Evolutionary conservation across 78 protist species (phyloP).

Genomic region (Speleostelium caveatum): DNA sequence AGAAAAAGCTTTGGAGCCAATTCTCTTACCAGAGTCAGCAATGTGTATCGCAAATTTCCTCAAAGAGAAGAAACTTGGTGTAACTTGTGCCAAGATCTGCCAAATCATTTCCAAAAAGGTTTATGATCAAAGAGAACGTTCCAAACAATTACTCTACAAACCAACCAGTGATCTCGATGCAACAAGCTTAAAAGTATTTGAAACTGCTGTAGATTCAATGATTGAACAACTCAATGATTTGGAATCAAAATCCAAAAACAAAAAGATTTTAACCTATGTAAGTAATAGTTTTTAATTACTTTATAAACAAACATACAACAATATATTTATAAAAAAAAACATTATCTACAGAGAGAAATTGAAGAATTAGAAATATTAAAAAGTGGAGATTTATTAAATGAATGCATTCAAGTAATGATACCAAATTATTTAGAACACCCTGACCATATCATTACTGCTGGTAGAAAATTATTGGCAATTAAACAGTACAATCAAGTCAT

Average conservation of each 20-base stretch:
- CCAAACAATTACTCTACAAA: background rate
- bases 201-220: conserved; percentile 6
- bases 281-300: background rate
- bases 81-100: conserved; percentile 4
- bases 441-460: conserved; percentile 32
- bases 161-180: background rate
- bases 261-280: background rate
- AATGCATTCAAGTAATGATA: conserved; percentile 35
- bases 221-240: background rate
- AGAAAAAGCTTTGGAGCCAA: background rate
- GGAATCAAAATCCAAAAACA: background rate
- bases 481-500: conserved; percentile 62
- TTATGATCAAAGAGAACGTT: conserved; percentile 2
- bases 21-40: background rate
- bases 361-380: conserved; percentile 13
- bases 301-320: background rate
- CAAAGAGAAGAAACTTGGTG: conserved; percentile 3
- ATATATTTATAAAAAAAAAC: background rate
- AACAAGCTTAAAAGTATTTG: conserved; percentile 13
- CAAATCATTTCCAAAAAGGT: conserved; percentile 13
- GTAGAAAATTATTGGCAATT: conserved; percentile 2
- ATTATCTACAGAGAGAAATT: conserved; percentile 4
- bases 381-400: conserved; percentile 38
- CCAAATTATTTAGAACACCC: conserved; percentile 49
- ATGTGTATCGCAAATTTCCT: conserved; percentile 18